Evolutionary conservation across 805 yeast genomes (phyloP), one percentile per base, ranked within the genome.

Genomic region (Monosporozyma servazzii): DNA sequence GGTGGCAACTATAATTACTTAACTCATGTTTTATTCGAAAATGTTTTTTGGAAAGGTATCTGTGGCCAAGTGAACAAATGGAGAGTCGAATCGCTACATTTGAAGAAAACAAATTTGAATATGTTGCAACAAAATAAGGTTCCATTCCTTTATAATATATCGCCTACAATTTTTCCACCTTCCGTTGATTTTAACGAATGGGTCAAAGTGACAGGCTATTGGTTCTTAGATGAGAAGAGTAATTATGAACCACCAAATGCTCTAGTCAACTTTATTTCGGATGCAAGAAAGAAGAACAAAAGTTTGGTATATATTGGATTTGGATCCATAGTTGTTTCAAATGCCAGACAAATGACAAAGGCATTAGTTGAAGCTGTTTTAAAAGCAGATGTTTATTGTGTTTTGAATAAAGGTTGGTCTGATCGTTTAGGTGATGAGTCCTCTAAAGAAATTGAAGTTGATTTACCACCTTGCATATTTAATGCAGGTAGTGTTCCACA

Each of bases 141-240:
- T 9, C 98, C 98, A 3, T 91, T 91, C 63, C 67, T 91, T 57
- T 91, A 91, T 66, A 89, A 87, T 60, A 82, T 91, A 1, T 86
- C 96, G 1, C 96, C 96, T 3, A 74, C 84, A 0, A 85, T 91
- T 2, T 80, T 91, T 58, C 96, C 96, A 1, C 96, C 97, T 0
- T 84, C 96, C 2, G 85, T 89, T 42, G 98, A 91, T 67, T 90
- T 86, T 67, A 84, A 88, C 15, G 96, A 88, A 64, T 91, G 97
- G 97, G 79, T 91, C n/a, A 86, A 77, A 58, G 96, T 90, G 10
- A 87, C 96, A 0, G 98, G 98, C 0, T 91, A 91, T 64, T 91
- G 98, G 98, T 87, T 88, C 59, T 71, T 91, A 58, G 84, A 89
- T 60, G 90, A 86, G 58, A 73, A 75, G 30, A 67, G 68, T 2